Evolutionary conservation across 2,329 filamentous ascomycete species (phyloP), one percentile per base, ranked within the genome.

Genomic region (Fusarium tricinctum): DNA sequence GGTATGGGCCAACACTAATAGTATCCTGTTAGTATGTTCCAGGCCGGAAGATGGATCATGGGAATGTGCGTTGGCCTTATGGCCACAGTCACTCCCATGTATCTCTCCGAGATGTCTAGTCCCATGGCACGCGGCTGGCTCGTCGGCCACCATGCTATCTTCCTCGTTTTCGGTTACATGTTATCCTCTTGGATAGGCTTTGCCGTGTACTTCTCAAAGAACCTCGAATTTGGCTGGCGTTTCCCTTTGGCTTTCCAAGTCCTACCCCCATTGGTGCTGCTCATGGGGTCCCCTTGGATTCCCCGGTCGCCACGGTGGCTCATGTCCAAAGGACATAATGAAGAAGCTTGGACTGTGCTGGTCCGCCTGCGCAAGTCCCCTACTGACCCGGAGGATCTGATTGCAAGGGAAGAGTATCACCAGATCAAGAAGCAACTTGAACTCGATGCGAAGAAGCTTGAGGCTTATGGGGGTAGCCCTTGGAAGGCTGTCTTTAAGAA

Each of bases 231-330:
- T 8, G 76, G 78, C 19, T 83, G 81, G 81, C 78, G 81, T 4
- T 80, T 83, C 43, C 82, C 82, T 0, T 77, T 84, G 14, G 77
- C 76, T 8, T 77, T 83, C 14, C 81, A 84, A 64, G 73, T 73
- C 14, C 70, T 82, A 14, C 79, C 80, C 12, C 79, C 80, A 2
- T 50, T 80, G 1, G 75, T 77, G 8, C 70, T 82, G 1, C 74
- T 78, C 17, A 71, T 83, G 3, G 75, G 76, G 1, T 76, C 78
- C 6, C 63, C 77, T 1, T 74, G 73, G 46, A 74, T 83, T 3
- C 81, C 81, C 1, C 63, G 71, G 0, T 85, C 84, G 0, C 83
- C 84, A 1, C 77, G 83, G 10, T 86, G 84, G 84, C 74, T 85
- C 14, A 76, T 85, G 39, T 80, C 79, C 1, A 81, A 83, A 59